A percentile compares a stretch with the other conserved stretches of the same genome.
Conservation (phyloP, 805 yeast species). For the Naumovozyma baii region DNA sequence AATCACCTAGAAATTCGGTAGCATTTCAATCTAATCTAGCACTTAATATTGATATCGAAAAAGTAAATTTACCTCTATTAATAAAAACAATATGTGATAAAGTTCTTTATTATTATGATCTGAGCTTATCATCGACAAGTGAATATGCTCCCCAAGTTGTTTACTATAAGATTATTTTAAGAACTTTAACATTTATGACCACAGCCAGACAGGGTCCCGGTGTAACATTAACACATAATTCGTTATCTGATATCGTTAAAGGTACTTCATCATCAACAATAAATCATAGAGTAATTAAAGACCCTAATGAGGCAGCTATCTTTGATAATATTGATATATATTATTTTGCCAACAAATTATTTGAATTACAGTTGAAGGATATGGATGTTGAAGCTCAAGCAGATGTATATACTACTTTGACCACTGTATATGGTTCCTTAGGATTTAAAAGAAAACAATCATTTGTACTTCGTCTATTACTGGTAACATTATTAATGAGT, state of each 20-base stretch:
- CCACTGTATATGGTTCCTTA: conserved; percentile 52
- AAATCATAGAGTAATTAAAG: neutral
- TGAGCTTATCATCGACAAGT: conserved; percentile 47
- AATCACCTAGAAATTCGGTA: conserved; percentile 42
- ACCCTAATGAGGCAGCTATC: neutral
- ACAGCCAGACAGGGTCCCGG: conserved; percentile 34
- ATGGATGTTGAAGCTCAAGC: conserved; percentile 47
- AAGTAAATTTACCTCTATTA: conserved; percentile 29
- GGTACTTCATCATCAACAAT: conserved; percentile 14
- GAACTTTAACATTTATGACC: conserved; percentile 55
- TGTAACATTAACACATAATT: conserved; percentile 37
- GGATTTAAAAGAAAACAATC: conserved; percentile 59
- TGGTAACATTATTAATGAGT: conserved; percentile 42
- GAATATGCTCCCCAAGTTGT: conserved; percentile 79
- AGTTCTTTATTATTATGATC: conserved; percentile 36
- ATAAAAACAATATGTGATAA: conserved; percentile 33
- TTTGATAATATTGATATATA: conserved; percentile 38
- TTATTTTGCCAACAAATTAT: conserved; percentile 37
- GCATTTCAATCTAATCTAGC: conserved; percentile 5
- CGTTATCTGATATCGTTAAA: conserved; percentile 39
- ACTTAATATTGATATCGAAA: conserved; percentile 13
- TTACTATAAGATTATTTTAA: conserved; percentile 58
- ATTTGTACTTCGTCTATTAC: conserved; percentile 55
- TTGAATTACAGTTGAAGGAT: conserved; percentile 36
- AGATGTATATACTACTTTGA: conserved; percentile 54